Evolutionary conservation across 2,329 filamentous ascomycete genomes (phyloP), one percentile per base, ranked within the genome.

Genomic region (Sphaceloma murrayae): DNA sequence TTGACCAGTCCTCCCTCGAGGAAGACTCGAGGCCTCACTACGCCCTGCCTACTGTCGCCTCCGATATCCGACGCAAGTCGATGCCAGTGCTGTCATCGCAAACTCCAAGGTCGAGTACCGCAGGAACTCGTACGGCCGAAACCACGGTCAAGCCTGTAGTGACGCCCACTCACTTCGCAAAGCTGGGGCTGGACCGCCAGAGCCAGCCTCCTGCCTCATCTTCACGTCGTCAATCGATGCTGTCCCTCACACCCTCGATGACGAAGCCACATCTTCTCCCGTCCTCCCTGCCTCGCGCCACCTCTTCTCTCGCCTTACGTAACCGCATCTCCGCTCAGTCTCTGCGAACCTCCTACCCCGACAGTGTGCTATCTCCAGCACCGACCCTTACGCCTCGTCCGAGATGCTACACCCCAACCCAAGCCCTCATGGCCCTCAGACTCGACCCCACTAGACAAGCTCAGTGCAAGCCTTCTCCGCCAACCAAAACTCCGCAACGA

Each of bases 31-130:
- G 52, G 21, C 58, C 58, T 19, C 53, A 56, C 40, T 62, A 59
- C 46, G 58, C 57, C 14, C 40, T 53, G 27, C 51, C 58, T 3
- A 62, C 58, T 2, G 43, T 58, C 14, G 49, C 60, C 2, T 60
- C 48, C 27, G 52, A 56, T 34, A 53, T 56, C 13, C 52, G 58
- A 26, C 56, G 58, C 17, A 60, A 59, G 42, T 60, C 58, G 7
- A 47, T 62, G 11, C 57, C 58, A 32, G 45, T 53, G 5, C 44
- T 53, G 14, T 8, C 26, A 31, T 42, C 30, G 26, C 48, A 19
- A 43, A 51, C 38, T 51, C 57, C 16, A 45, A 51, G 18, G 18
- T 48, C 13, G 45, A 44, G 30, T n/a, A 44, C 29, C 8, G 14
- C 40, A 2, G 48, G 56, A 40, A 57, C 58, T n/a, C 46, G 39